Evolutionary conservation across 202 grass and related monocot species (phyloP).

Genomic region (Schoenoplectus triqueter): DNA sequence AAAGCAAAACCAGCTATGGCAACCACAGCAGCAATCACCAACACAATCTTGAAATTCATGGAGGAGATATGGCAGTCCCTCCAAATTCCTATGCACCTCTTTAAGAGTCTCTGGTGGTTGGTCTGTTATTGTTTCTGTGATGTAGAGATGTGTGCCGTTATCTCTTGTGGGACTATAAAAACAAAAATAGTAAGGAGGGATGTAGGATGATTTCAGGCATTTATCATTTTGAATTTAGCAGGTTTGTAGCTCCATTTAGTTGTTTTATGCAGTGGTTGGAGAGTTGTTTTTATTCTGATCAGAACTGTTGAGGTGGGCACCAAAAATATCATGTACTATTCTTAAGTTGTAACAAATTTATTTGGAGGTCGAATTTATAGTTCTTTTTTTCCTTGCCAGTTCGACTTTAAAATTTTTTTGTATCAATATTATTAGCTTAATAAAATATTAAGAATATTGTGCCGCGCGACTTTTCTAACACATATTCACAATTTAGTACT

Average conservation of each 20-base stretch:
- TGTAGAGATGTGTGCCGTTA: neutral
- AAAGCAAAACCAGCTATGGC: slow-evolving; percentile 13
- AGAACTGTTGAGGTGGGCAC: neutral
- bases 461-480: neutral
- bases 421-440: neutral
- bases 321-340: slow-evolving; percentile 5
- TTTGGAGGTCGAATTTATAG: neutral
- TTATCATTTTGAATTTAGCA: neutral
- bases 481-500: neutral
- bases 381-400: neutral
- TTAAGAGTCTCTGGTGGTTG: slow-evolving; percentile 1
- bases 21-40: neutral
- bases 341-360: neutral
- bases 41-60: slow-evolving; percentile 29
- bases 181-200: neutral
- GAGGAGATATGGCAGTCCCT: neutral
- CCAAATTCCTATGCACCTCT: neutral
- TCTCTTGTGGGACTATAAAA: neutral
- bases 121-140: neutral
- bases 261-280: slow-evolving; percentile 15
- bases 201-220: neutral
- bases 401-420: neutral
- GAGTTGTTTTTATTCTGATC: neutral
- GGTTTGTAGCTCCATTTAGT: neutral
- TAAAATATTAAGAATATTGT: neutral